These are phyloP conservation scores for Cystobasidium tubakii DNA, from an alignment of 768 basidiomycete genomes.

Conservation along the genomic window DNA sequence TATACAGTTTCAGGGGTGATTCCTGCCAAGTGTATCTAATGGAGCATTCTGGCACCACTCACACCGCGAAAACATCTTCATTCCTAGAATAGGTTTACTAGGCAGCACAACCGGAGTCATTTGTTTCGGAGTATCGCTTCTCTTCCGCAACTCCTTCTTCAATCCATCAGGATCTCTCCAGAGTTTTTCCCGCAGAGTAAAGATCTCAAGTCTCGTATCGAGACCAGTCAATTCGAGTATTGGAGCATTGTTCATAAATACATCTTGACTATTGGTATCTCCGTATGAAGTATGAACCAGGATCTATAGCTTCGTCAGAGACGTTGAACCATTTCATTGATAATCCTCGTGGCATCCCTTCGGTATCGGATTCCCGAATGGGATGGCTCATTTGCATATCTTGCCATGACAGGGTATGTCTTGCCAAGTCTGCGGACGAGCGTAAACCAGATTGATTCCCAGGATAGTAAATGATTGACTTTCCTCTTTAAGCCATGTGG, in stretches of 20 bases:
- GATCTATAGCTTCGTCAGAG: constrained; percentile 11
- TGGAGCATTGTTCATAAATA: constrained; percentile 38
- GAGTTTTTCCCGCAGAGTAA: constrained; percentile 29
- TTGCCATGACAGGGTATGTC: constrained; percentile 18
- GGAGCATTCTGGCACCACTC: neutral
- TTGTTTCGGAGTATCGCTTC: constrained; percentile 30
- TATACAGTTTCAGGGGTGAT: neutral
- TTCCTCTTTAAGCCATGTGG: constrained; percentile 36
- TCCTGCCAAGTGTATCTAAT: neutral
- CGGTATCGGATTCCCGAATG: constrained; percentile 26
- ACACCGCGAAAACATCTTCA: constrained; percentile 37
- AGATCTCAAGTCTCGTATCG: constrained; percentile 36
- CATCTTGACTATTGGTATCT: constrained; percentile 29
- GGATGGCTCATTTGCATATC: constrained; percentile 38
- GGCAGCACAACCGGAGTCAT: constrained; percentile 33
- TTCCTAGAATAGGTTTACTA: constrained; percentile 25
- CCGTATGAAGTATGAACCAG: constrained; percentile 18
- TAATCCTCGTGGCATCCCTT: constrained; percentile 31
- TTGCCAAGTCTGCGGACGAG: neutral
- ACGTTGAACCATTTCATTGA: constrained; percentile 35
- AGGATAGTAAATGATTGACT: no score
- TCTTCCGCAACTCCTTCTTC: constrained; percentile 14
- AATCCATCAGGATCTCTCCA: constrained; percentile 26
- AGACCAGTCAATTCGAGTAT: constrained; percentile 39
- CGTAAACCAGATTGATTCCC: no score